Base-by-base conservation (phyloP, 169 alveolate species). In the Plasmodium vinckei region DNA sequence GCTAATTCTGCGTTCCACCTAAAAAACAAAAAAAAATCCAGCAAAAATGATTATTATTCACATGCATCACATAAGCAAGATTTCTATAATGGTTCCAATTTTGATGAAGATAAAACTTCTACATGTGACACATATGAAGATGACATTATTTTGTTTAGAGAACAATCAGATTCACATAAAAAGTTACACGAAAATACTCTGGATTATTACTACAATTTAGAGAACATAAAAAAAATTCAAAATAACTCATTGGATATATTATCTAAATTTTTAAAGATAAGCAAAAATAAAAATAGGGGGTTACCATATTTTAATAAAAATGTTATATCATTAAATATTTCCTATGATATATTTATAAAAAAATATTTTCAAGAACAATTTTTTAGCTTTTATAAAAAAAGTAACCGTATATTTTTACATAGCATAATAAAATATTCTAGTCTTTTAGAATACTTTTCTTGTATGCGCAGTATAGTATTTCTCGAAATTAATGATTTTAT, bases 401-500 rank as follows among this genome's bases (percentile, higher is more conserved):
- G 91, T 72, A 86, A 86, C 60, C 87, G 75, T 39, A 70, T 86
- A 44, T 86, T 86, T 86, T 44, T 86, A 39, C 42, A 70, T 39
- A 86, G 91, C 42, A 63, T 86, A 86, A 86, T 86, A 87, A 86
- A 86, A 60, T 57, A 70, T 86, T 63, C 69, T 21, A 69, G 71
- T 59, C 56, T 86, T 5, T 69, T 68, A 27, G 91, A 86, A 59
- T 86, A 86, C 21, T 86, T 86, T 60, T 57, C 70, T 13, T 86
- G 91, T 59, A 59, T 86, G 56, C 91, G 91, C 42, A 86, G 91
- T 86, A 46, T 86, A 70, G 87, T 70, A 56, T 86, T 69, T 64
- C 68, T 86, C n/a, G 91, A 86, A 86, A 86, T 86, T 5, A 39
- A 46, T 86, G 91, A 86, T 69, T 86, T 21, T 61, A 70, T 86